Conservation (phyloP, 306 rosid species). For the Fragaria nilgerrensis region DNA sequence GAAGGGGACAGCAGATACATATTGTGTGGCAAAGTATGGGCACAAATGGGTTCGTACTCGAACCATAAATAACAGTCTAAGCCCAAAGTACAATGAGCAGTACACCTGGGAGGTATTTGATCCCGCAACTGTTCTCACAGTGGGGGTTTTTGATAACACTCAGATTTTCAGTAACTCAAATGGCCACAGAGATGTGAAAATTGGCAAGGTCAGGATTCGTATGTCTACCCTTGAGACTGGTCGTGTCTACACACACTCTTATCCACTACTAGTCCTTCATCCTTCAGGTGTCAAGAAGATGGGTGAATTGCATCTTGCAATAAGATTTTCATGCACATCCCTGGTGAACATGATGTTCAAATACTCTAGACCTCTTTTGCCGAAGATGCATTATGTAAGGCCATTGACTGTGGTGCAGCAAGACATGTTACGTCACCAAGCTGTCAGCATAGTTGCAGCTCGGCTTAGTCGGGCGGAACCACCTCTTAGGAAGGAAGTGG, state of each 20-base stretch:
- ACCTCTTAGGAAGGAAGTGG: slow-evolving; percentile 74
- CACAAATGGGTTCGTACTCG: slow-evolving; percentile 94
- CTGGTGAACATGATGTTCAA: slow-evolving; percentile 45
- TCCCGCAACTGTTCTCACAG: slow-evolving; percentile 81
- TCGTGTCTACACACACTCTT: slow-evolving; percentile 72
- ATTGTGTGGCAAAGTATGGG: slow-evolving; percentile 91
- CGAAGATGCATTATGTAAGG: slow-evolving; percentile 81
- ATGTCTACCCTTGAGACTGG: slow-evolving; percentile 79
- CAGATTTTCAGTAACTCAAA: slow-evolving; percentile 44
- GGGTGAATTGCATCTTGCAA: slow-evolving; percentile 91
- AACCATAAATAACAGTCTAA: slow-evolving; percentile 57
- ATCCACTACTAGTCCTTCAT: slow-evolving; percentile 68
- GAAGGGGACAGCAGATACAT: slow-evolving; percentile 64
- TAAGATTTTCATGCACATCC: slow-evolving; percentile 76
- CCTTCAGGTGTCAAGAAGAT: slow-evolving; percentile 83
- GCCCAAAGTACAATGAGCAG: slow-evolving; percentile 84
- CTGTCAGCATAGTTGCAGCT: slow-evolving; percentile 65
- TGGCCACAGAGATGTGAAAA: slow-evolving; percentile 50
- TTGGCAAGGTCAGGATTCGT: slow-evolving; percentile 91
- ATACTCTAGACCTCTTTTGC: slow-evolving; percentile 76
- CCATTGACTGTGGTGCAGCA: slow-evolving; percentile 74
- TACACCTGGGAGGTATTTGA: slow-evolving; percentile 95
- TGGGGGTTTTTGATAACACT: slow-evolving; percentile 77
- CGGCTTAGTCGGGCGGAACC: slow-evolving; percentile 82
- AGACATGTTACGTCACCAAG: slow-evolving; percentile 64